Percentiles rank a stretch among this genome's conserved stretches.
Conservation (phyloP, 805 yeast species). For the Candida piceae region DNA sequence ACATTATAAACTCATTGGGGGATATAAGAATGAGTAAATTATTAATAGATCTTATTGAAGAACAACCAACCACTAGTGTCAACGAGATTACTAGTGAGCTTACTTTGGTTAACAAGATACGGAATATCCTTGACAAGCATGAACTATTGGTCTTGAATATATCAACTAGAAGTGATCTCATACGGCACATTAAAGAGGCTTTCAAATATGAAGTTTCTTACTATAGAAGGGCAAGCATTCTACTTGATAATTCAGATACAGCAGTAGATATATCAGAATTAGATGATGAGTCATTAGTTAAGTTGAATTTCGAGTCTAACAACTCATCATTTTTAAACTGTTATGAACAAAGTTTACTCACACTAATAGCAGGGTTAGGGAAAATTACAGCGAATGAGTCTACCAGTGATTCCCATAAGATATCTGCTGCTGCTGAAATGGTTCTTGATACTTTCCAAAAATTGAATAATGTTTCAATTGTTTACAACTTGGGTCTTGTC, state of each 20-base stretch:
- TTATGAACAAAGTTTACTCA: constrained; percentile 17
- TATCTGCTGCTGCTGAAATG: constrained; percentile 10
- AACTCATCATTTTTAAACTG: constrained; percentile 15
- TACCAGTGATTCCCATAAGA: constrained; percentile 6
- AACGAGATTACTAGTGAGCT: constrained; percentile 17
- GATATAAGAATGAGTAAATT: constrained; percentile 8
- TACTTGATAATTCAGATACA: constrained; percentile 16
- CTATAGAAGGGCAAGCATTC: constrained; percentile 12
- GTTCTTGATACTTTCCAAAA: constrained; percentile 14
- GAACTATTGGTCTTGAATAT: constrained; percentile 8
- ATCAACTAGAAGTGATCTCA: constrained; percentile 6
- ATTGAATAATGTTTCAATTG: constrained; percentile 8
- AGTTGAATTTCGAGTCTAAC: constrained; percentile 13
- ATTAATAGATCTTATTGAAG: constrained; percentile 15
- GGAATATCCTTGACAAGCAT: constrained; percentile 13
- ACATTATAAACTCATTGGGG: constrained; percentile 11
- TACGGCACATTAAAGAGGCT: constrained; percentile 3
- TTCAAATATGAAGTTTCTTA: constrained; percentile 15
- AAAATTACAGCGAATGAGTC: background rate
- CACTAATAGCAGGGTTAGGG: constrained; percentile 10
- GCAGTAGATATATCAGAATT: constrained; percentile 2
- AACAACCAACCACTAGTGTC: constrained; percentile 11
- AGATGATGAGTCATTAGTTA: constrained; percentile 10
- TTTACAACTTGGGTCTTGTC: constrained; percentile 16
- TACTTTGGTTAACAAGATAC: constrained; percentile 17